A percentile compares a stretch with the other conserved stretches of the same genome.
Conservation (phyloP, 2,329 filamentous ascomycete genomes). For the Clarireedia paspali region DNA sequence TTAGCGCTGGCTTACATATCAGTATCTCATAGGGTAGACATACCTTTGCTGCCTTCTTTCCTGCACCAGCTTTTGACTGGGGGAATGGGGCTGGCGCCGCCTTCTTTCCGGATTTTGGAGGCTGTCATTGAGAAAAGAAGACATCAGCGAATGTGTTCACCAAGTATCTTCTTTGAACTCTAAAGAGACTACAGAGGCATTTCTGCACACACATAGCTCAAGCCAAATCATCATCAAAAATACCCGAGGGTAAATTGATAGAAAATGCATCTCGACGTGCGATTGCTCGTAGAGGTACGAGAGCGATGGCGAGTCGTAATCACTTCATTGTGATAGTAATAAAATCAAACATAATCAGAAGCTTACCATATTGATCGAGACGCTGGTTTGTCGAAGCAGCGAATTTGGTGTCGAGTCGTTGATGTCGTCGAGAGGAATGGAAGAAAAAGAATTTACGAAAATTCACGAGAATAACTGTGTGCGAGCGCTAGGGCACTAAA, state of each 20-base stretch:
- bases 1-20: slow-evolving; percentile 15
- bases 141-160: slow-evolving; percentile 82
- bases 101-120: slow-evolving; percentile 97
- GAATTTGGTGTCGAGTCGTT: slow-evolving; percentile 14
- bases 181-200: slow-evolving; percentile 59
- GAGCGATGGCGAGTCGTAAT: slow-evolving; percentile 27
- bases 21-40: slow-evolving; percentile 35
- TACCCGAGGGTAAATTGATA: slow-evolving; percentile 26
- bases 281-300: slow-evolving; percentile 34
- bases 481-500: slow-evolving; percentile 16
- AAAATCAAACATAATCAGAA: slow-evolving; percentile 30
- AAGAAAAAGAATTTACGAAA: slow-evolving; percentile 19
- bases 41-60: slow-evolving; percentile 97
- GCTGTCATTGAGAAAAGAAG: slow-evolving; percentile 99
- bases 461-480: slow-evolving; percentile 1
- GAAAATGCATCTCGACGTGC: slow-evolving; percentile 30
- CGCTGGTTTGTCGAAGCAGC: slow-evolving; percentile 37
- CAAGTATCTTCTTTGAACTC: slow-evolving; percentile 84
- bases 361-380: slow-evolving; percentile 55
- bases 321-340: slow-evolving; percentile 20
- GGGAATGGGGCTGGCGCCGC: slow-evolving; percentile 94
- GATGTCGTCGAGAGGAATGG: slow-evolving; percentile 18
- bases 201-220: slow-evolving; percentile 42
- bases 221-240: slow-evolving; percentile 54
- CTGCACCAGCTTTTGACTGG: slow-evolving; percentile 75